These are phyloP conservation scores for Iberis pinnata DNA, from an alignment of 345 rosid species.

Conservation along the genomic window DNA sequence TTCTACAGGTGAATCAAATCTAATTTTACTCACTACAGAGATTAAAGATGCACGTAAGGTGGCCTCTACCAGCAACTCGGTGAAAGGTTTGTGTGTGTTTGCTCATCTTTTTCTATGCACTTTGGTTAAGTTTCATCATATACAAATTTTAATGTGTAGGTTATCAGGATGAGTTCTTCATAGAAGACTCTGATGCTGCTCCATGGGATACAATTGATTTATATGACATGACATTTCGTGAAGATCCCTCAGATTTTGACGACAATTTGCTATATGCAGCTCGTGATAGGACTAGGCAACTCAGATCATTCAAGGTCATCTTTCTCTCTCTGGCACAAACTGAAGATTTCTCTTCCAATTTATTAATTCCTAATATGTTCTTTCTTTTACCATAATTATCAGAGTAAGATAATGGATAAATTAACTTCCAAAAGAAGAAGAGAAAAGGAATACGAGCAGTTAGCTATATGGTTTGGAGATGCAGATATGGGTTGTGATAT, in stretches of 20 bases:
- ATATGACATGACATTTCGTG: slow-evolving; percentile 45
- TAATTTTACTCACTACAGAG: slow-evolving; percentile 11
- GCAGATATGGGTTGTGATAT: slow-evolving; percentile 34
- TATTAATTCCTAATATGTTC: slow-evolving; percentile 10
- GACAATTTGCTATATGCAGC: slow-evolving; percentile 42
- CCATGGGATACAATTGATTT: slow-evolving; percentile 61
- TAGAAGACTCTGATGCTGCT: slow-evolving; percentile 34
- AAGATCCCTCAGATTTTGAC: slow-evolving; percentile 43
- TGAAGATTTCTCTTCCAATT: not conserved
- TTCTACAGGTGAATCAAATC: slow-evolving; percentile 24
- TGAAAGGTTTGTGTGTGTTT: slow-evolving; percentile 34
- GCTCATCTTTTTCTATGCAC: slow-evolving; percentile 1
- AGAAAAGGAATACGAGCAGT: slow-evolving; percentile 69
- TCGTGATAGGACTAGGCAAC: slow-evolving; percentile 35
- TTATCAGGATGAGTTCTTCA: slow-evolving; percentile 28
- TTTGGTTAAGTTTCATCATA: slow-evolving; percentile 1
- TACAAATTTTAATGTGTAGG: slow-evolving; percentile 30
- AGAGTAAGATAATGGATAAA: slow-evolving; percentile 62
- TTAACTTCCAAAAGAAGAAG: slow-evolving; percentile 50
- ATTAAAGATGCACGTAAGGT: slow-evolving; percentile 10
- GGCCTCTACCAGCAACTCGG: slow-evolving; percentile 28
- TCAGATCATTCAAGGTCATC: slow-evolving; percentile 64
- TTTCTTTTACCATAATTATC: slow-evolving; percentile 15
- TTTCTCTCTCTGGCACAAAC: slow-evolving; percentile 10
- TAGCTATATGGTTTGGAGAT: slow-evolving; percentile 72